phyloP scores from a whole-genome alignment of 2,329 filamentous ascomycete species.

The Aspergillus terreus region DNA sequence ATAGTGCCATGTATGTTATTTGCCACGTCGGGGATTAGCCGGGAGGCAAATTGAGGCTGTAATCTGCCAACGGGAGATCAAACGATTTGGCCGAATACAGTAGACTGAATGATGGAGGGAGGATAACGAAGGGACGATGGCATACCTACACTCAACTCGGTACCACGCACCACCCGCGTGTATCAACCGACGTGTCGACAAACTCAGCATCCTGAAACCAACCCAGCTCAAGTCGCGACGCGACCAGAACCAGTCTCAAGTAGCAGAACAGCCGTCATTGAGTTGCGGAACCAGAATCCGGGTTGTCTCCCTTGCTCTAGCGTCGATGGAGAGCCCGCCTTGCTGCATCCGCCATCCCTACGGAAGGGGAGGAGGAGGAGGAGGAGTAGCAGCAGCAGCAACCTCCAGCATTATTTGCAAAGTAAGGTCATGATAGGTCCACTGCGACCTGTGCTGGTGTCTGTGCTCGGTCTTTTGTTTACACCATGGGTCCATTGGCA shows the following conservation, averaged over 20 bases:
- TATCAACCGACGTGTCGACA: neutral
- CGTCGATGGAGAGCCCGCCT: constrained; percentile 24
- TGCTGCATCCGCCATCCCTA: constrained; percentile 30
- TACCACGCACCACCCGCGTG: neutral
- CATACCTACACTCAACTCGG: too few species aligned
- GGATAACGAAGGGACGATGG: too few species aligned
- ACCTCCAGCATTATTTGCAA: neutral
- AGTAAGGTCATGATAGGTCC: constrained; percentile 36
- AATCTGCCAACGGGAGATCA: too few species aligned
- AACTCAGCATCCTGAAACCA: neutral
- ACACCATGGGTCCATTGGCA: constrained; percentile 34
- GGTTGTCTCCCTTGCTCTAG: constrained; percentile 25
- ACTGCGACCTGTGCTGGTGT: constrained; percentile 16
- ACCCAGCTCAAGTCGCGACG: neutral
- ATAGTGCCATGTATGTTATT: neutral
- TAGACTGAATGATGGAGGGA: too few species aligned
- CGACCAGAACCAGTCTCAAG: neutral
- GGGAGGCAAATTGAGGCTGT: too few species aligned
- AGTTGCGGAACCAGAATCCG: constrained; percentile 17
- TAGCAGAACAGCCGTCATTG: neutral
- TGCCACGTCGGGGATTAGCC: neutral
- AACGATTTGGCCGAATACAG: too few species aligned
- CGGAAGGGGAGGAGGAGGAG: constrained; percentile 28
- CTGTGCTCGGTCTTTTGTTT: constrained; percentile 37
- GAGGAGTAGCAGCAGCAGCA: neutral